A percentile compares a stretch with the other conserved stretches of the same genome.
These are phyloP conservation scores for Athelia psychrophila DNA, from an alignment of 1,284 basidiomycete species.

Conservation along the genomic window DNA sequence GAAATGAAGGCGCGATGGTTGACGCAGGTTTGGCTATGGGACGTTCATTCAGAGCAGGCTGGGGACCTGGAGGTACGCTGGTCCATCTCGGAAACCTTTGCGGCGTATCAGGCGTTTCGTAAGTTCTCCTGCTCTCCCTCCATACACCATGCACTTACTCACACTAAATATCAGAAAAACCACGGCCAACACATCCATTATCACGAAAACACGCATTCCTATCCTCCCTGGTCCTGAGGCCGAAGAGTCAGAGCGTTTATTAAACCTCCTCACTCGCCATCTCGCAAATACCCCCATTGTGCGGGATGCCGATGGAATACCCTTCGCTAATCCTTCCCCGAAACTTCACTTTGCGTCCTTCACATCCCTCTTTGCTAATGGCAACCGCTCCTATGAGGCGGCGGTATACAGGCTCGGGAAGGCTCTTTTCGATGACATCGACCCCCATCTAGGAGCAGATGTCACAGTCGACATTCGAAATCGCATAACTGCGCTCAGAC, in stretches of 20 bases:
- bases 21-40: conserved; percentile 88
- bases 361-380: conserved; percentile 66
- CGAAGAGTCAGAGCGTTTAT: conserved; percentile 43
- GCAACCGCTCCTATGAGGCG: conserved; percentile 77
- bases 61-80: conserved; percentile 81
- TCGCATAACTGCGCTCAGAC: conserved; percentile 61
- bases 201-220: conserved; percentile 48
- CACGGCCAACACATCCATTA: conserved; percentile 55
- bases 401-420: conserved; percentile 84
- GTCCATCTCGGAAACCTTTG: conserved; percentile 77
- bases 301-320: conserved; percentile 50
- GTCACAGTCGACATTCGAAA: conserved; percentile 59
- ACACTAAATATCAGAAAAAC: conserved; percentile 33
- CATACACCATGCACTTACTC: conserved; percentile 7
- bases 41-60: conserved; percentile 87
- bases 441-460: conserved; percentile 52
- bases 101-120: conserved; percentile 48
- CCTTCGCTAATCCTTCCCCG: conserved; percentile 43
- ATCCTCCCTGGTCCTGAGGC: conserved; percentile 32
- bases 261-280: conserved; percentile 80
- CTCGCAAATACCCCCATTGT: conserved; percentile 73
- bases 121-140: conserved; percentile 24
- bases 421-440: conserved; percentile 88
- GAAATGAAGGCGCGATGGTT: conserved; percentile 62
- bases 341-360: conserved; percentile 82